Evolutionary conservation across 225 moss, liverwort and hornwort genomes (phyloP).

Genomic region (Antitrichia curtipendula): DNA sequence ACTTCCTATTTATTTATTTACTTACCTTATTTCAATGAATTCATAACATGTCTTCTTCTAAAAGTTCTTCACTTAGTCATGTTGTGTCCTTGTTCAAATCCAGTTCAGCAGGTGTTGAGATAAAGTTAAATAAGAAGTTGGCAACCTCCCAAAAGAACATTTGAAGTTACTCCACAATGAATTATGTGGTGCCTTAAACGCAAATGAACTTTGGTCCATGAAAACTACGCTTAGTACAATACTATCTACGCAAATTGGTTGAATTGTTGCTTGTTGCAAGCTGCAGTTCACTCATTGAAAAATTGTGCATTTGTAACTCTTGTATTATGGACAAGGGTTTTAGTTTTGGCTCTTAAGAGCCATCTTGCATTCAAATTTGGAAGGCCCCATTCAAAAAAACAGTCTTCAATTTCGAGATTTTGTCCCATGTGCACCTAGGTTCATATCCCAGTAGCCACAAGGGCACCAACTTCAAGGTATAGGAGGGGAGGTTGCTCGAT

Average conservation of each 20-base stretch:
- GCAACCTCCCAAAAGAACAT: not conserved
- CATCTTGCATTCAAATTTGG: no score
- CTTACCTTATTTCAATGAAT: not conserved
- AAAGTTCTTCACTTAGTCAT: not conserved
- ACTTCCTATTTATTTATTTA: not conserved
- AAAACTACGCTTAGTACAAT: not conserved
- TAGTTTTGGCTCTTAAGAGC: no score
- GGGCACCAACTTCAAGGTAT: no score
- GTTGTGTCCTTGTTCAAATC: no score
- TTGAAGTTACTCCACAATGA: not conserved
- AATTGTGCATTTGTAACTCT: not conserved
- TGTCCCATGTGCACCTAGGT: no score
- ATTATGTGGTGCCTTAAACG: not conserved
- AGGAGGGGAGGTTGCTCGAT: no score
- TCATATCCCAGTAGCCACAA: no score
- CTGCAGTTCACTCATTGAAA: not conserved
- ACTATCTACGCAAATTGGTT: not conserved
- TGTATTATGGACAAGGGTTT: no score
- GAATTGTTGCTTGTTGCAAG: not conserved
- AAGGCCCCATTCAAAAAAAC: no score
- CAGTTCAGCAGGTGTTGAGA: no score
- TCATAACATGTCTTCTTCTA: not conserved
- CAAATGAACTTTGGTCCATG: not conserved
- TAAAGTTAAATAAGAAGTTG: not conserved
- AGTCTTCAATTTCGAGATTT: no score